Evolutionary conservation across 176 grass and related monocot species (phyloP), one percentile per base, ranked within the genome.

Genomic region (Zizania latifolia): DNA sequence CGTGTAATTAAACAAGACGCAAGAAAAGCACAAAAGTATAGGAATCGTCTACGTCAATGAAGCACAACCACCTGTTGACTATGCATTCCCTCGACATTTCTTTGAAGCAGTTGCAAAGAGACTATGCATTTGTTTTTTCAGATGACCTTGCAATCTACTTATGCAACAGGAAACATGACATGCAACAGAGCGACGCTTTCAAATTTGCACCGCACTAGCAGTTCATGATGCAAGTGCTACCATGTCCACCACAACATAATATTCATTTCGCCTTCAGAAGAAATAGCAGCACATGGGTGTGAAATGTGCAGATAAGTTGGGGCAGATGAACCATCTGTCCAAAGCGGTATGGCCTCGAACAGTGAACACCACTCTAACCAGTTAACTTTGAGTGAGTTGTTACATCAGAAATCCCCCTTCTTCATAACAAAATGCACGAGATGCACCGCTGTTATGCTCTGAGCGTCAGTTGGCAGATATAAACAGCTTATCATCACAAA

Each of bases 1-100:
- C 15, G 62, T 74, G 62, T 63, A 69, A 88, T 62, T 88, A 79
- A 79, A 87, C 40, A 68, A 83, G 66, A 82, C 23, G 74, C 54
- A 71, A 44, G 21, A 34, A n/a, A n/a, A 11, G 32, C 4, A 30
- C 21, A 26, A 78, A 1, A 8, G 19, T 73, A 59, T 10, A 10
- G 61, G 16, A 68, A 69, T 35, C 32, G 45, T 61, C 80, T 61
- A 72, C 63, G 76, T 80, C 80, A 75, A 71, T 30, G 62, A 50
- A 45, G 19, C 63, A 70, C 57, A 72, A 28, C 84, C 59, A 74
- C 40, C 51, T 54, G 60, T 56, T 67, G 50, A 62, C 67, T 46
- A 70, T 53, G 30, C 33, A 15, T 28, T 37, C 0, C 17, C 28
- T 53, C n/a, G 35, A 15, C 23, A 38, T 8, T 76, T 77, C 4